Percentiles rank a stretch among this genome's conserved stretches.
Evolutionary conservation across 75 land plant species (phyloP).

Genomic region (Pinus tabuliformis): DNA sequence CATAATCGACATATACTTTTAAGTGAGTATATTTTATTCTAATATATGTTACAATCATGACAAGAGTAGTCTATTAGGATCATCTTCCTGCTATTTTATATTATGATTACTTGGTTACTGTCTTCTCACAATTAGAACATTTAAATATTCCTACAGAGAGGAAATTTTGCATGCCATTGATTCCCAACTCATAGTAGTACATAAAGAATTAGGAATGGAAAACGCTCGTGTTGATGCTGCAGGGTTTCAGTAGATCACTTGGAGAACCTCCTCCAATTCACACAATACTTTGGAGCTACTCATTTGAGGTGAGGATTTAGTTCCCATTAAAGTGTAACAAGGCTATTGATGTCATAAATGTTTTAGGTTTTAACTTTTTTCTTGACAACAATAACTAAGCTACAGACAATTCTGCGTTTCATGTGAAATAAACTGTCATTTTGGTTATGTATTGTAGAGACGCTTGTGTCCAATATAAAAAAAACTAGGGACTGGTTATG

Average conservation of each 20-base stretch:
- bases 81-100: not conserved
- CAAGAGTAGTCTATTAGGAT: not conserved
- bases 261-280: slow-evolving; percentile 54
- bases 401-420: too few relatives aligned
- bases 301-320: slow-evolving; percentile 52
- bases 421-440: too few relatives aligned
- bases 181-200: slow-evolving; percentile 47
- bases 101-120: not conserved
- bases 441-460: too few relatives aligned
- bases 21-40: not conserved
- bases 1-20: not conserved
- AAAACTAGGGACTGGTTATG: too few relatives aligned
- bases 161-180: slow-evolving; percentile 78
- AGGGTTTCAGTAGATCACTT: slow-evolving; percentile 49
- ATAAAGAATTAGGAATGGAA: slow-evolving; percentile 50
- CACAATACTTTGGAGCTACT: slow-evolving; percentile 62
- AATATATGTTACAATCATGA: too few relatives aligned
- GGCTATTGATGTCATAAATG: not conserved
- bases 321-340: too few relatives aligned
- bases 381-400: not conserved
- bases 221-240: slow-evolving; percentile 57
- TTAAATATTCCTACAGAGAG: slow-evolving; percentile 30
- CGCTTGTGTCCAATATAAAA: too few relatives aligned
- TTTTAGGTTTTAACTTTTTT: not conserved
- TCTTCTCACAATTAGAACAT: not conserved